Conservation (phyloP, 2,329 filamentous ascomycete genomes). For the Phialophora chinensis region DNA sequence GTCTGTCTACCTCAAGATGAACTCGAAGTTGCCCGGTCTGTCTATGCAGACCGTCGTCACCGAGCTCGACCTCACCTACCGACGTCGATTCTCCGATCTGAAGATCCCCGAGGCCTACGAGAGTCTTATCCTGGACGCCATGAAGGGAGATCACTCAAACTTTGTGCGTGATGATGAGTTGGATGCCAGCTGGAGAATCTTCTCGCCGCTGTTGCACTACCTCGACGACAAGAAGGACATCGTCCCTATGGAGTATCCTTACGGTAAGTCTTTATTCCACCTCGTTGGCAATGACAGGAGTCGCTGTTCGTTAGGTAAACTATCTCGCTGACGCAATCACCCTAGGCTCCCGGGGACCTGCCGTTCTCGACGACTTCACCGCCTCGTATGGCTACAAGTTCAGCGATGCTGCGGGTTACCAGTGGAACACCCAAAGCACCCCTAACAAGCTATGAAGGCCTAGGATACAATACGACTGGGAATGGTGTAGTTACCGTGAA, state of each 20-base stretch:
- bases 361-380: conserved; percentile 96
- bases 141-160: conserved; percentile 99
- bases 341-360: conserved; percentile 90
- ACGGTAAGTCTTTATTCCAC: conserved; percentile 69
- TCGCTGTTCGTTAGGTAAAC: neutral
- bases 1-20: conserved; percentile 99
- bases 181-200: conserved; percentile 97
- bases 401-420: conserved; percentile 92
- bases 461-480: neutral
- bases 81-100: conserved; percentile 96
- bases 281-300: neutral
- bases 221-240: conserved; percentile 99
- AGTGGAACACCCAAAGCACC: conserved; percentile 75
- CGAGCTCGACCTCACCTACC: conserved; percentile 96
- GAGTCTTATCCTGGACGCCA: conserved; percentile 92
- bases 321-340: neutral
- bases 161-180: conserved; percentile 97
- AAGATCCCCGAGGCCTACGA: conserved; percentile 99
- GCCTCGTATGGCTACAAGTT: conserved; percentile 99
- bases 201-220: conserved; percentile 96
- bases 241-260: conserved; percentile 98
- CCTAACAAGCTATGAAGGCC: conserved; percentile 37
- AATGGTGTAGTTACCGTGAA: neutral
- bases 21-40: conserved; percentile 96
- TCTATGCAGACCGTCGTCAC: conserved; percentile 99